phyloP scores from a whole-genome alignment of 768 basidiomycete species.

The Hydnum rufescens region DNA sequence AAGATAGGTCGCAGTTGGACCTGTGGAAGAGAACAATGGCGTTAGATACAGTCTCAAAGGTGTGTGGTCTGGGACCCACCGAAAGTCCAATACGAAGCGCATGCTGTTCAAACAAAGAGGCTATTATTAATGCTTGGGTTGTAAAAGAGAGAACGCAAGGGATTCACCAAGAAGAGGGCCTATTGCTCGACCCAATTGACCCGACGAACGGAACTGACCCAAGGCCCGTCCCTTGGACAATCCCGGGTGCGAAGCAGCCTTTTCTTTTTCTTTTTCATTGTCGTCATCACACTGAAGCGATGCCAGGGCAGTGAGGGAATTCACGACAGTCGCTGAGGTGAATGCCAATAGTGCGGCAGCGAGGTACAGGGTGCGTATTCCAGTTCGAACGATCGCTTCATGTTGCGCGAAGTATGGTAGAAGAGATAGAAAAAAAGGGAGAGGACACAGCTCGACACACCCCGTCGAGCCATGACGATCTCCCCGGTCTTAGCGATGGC shows the following conservation, averaged over 20 bases:
- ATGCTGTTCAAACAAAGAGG: slow-evolving; percentile 29
- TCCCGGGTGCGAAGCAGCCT: slow-evolving; percentile 40
- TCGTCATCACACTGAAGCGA: slow-evolving; percentile 77
- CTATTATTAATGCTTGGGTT: slow-evolving; percentile 2
- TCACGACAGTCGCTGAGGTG: slow-evolving; percentile 91
- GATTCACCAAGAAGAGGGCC: slow-evolving; percentile 71
- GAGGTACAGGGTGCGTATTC: slow-evolving; percentile 29
- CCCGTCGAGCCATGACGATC: slow-evolving; percentile 62
- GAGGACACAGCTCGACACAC: slow-evolving; percentile 50
- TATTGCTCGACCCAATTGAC: slow-evolving; percentile 82
- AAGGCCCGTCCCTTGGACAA: slow-evolving; percentile 71
- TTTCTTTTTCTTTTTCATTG: slow-evolving; percentile 23
- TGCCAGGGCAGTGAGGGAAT: slow-evolving; percentile 75
- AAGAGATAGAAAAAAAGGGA: slow-evolving; percentile 52
- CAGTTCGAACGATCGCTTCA: slow-evolving; percentile 15
- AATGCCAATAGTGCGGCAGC: slow-evolving; percentile 77
- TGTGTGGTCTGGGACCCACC: slow-evolving; percentile 23
- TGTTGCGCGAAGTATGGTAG: slow-evolving; percentile 36
- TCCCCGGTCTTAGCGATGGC: slow-evolving; percentile 57
- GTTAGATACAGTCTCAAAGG: not conserved
- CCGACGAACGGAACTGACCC: slow-evolving; percentile 76
- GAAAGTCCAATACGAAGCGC: slow-evolving; percentile 76
- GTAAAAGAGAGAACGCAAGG: slow-evolving; percentile 1
- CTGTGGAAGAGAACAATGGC: not conserved
- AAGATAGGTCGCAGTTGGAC: slow-evolving; percentile 52